phyloP scores from a whole-genome alignment of 2,329 filamentous ascomycete genomes.

The Helminthosporium solani region DNA sequence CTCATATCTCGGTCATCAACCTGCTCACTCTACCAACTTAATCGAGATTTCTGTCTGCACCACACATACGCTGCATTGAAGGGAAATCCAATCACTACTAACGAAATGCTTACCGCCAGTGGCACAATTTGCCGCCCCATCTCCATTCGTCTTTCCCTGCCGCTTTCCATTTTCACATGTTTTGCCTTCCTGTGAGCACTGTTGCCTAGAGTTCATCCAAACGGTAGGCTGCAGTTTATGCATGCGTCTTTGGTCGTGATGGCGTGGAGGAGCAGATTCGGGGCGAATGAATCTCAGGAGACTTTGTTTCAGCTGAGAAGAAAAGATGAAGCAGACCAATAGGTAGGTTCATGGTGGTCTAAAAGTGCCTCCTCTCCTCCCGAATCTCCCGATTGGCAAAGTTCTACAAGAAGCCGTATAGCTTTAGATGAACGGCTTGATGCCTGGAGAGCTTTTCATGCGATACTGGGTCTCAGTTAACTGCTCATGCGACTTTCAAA shows the following conservation, averaged over 20 bases:
- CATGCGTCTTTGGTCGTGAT: slow-evolving; percentile 3
- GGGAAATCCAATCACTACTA: not conserved
- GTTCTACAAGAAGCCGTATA: no score
- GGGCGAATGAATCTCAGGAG: not conserved
- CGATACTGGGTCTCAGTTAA: no score
- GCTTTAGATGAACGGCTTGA: no score
- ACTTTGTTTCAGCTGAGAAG: not conserved
- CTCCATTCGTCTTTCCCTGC: not conserved
- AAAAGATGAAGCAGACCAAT: not conserved
- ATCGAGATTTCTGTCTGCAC: not conserved
- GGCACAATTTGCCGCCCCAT: not conserved
- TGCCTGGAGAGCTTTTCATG: no score
- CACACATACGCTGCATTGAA: not conserved
- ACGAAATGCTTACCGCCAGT: not conserved
- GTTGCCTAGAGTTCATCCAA: slow-evolving; percentile 21
- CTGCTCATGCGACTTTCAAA: no score
- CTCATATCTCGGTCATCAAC: slow-evolving; percentile 2
- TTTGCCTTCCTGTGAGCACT: slow-evolving; percentile 1
- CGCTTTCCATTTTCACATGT: not conserved
- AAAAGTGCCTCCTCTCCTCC: no score
- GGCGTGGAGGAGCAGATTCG: not conserved
- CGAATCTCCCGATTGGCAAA: no score
- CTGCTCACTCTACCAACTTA: slow-evolving; percentile 1
- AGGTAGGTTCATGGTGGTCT: not conserved
- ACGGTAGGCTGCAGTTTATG: slow-evolving; percentile 11